Percentiles rank a stretch among this genome's conserved stretches.
Conservation (phyloP, 345 rosid species). For the Linum tenue region DNA sequence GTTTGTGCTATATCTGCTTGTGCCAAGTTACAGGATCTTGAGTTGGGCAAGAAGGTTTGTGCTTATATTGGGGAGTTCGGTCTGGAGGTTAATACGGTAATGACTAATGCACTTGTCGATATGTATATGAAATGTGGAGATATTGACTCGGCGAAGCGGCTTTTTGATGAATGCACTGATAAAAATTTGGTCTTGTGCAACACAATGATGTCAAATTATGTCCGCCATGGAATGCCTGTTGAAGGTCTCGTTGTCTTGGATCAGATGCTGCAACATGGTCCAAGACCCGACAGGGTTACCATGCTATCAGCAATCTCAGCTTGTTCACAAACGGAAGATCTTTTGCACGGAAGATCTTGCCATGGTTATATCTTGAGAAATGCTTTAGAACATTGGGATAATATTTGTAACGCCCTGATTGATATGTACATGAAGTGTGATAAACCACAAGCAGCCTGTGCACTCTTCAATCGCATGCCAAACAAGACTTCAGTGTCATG, state of each 20-base stretch:
- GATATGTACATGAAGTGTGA: constrained; percentile 65
- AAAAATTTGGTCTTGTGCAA: constrained; percentile 45
- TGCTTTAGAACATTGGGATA: constrained; percentile 43
- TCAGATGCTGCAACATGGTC: constrained; percentile 33
- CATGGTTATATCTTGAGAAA: constrained; percentile 52
- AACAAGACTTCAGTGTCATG: constrained; percentile 52
- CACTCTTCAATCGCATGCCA: constrained; percentile 35
- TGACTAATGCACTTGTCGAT: constrained; percentile 60
- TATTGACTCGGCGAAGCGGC: constrained; percentile 30
- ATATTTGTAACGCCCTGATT: constrained; percentile 38
- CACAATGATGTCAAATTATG: constrained; percentile 48
- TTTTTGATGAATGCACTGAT: constrained; percentile 38
- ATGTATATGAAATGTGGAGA: constrained; percentile 65
- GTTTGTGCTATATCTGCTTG: constrained; percentile 56
- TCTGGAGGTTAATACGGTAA: constrained; percentile 31
- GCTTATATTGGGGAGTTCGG: constrained; percentile 28
- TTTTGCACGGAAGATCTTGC: constrained; percentile 34
- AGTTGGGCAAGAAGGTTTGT: constrained; percentile 36
- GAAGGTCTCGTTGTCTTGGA: constrained; percentile 42
- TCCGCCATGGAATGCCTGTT: constrained; percentile 34
- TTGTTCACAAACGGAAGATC: constrained; percentile 37
- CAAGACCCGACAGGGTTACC: constrained; percentile 48
- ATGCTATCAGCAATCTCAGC: constrained; percentile 46
- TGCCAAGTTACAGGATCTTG: constrained; percentile 48
- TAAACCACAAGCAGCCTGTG: constrained; percentile 34